Percentiles rank a stretch among this genome's conserved stretches.
phyloP scores from a whole-genome alignment of 31 red algal genomes.

The Asparagopsis taxiformis region DNA sequence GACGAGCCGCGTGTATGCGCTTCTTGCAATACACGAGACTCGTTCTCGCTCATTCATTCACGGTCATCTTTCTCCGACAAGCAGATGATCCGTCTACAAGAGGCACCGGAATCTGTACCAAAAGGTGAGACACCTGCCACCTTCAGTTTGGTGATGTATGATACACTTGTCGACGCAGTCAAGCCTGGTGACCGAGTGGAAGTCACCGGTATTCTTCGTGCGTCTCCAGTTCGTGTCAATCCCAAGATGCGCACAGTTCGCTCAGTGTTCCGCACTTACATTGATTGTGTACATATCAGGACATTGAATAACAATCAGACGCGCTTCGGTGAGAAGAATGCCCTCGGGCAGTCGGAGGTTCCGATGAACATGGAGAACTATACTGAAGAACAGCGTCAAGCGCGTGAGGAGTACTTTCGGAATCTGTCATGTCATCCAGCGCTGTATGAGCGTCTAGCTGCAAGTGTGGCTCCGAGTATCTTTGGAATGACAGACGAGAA shows the following conservation, averaged over 20 bases:
- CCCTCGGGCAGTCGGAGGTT: slow-evolving; percentile 28
- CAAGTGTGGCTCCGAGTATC: slow-evolving; percentile 90
- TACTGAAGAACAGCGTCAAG: slow-evolving; percentile 34
- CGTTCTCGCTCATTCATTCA: slow-evolving; percentile 89
- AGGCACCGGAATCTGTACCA: slow-evolving; percentile 90
- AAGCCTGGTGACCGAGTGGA: slow-evolving; percentile 98
- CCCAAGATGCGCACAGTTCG: slow-evolving; percentile 79
- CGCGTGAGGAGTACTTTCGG: slow-evolving; percentile 55
- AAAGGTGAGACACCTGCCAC: slow-evolving; percentile 97
- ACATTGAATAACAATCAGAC: slow-evolving; percentile 59
- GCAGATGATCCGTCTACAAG: slow-evolving; percentile 93
- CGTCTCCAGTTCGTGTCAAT: slow-evolving; percentile 81
- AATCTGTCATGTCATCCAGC: slow-evolving; percentile 63
- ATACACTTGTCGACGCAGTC: slow-evolving; percentile 83
- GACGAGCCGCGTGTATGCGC: slow-evolving; percentile 85
- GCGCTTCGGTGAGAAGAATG: slow-evolving; percentile 41
- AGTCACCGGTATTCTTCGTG: slow-evolving; percentile 89
- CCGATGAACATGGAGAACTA: slow-evolving; percentile 18
- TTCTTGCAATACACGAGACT: slow-evolving; percentile 67
- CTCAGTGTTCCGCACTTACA: slow-evolving; percentile 92
- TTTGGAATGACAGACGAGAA: slow-evolving; percentile 95
- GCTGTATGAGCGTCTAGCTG: slow-evolving; percentile 81
- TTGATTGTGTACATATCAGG: slow-evolving; percentile 91
- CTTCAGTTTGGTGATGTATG: slow-evolving; percentile 88
- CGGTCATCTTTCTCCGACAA: slow-evolving; percentile 88